These are phyloP conservation scores for Cytospora leucostoma DNA, from an alignment of 2,329 filamentous ascomycete genomes.

Conservation along the genomic window DNA sequence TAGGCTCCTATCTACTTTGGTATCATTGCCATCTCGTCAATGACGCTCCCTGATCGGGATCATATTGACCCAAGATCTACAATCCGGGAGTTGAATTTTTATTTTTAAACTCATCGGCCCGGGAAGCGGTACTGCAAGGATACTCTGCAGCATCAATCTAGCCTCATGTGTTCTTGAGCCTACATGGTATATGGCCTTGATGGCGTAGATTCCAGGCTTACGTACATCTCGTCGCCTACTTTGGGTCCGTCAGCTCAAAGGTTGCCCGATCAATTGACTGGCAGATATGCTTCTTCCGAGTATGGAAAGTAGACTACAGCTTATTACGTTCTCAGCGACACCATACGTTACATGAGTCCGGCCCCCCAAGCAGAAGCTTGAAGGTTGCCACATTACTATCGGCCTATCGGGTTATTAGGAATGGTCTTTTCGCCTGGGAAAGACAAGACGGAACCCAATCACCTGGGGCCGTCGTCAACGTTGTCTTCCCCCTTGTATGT, in stretches of 20 bases:
- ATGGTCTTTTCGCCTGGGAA: background rate
- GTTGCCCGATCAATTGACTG: too few species aligned
- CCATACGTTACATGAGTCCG: background rate
- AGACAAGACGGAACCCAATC: background rate
- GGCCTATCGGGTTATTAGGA: background rate
- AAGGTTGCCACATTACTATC: background rate
- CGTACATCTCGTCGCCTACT: background rate
- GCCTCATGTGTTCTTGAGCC: background rate
- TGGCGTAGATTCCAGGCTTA: background rate
- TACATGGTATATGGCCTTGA: background rate
- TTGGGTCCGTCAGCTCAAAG: background rate
- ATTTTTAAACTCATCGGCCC: background rate
- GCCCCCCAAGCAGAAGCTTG: background rate
- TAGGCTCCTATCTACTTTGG: background rate
- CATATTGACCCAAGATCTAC: slow-evolving; percentile 1
- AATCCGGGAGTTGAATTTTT: background rate
- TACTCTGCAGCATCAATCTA: slow-evolving; percentile 11
- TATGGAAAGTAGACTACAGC: background rate
- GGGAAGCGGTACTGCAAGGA: slow-evolving; percentile 17
- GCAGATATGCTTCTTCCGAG: background rate
- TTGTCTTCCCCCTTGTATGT: background rate
- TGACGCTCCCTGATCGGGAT: background rate
- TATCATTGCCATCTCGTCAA: background rate
- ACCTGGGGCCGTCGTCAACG: background rate
- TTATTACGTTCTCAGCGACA: background rate